Conservation (phyloP, 192 early-diverging fungal species). For the Rhizoclosmatium globosum region DNA sequence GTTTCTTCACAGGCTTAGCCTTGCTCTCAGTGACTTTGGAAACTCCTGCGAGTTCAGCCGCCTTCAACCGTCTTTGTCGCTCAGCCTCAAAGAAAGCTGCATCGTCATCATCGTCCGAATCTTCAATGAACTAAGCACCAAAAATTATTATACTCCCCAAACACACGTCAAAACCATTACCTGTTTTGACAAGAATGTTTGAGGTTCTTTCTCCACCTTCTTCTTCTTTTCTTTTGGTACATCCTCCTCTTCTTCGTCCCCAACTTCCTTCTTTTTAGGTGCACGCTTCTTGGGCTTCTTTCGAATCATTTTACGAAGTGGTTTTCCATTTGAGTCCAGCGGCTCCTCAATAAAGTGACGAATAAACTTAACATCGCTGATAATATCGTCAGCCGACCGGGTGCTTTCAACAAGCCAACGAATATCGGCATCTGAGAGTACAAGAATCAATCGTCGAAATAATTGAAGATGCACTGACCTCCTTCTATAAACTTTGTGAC, state of each 20-base stretch:
- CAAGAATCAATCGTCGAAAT: background rate
- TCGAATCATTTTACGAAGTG: conserved; percentile 12
- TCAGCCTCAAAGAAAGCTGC: conserved; percentile 55
- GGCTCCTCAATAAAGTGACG: conserved; percentile 36
- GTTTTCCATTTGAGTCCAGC: conserved; percentile 20
- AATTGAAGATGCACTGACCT: conserved; percentile 20
- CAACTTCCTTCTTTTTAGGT: conserved; percentile 19
- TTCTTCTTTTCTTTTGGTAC: conserved; percentile 31
- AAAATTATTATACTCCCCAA: conserved; percentile 24
- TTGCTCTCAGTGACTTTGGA: too few relatives aligned
- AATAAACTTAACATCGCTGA: conserved; percentile 48
- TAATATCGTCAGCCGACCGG: conserved; percentile 44
- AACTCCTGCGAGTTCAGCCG: background rate
- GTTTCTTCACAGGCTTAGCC: too few relatives aligned
- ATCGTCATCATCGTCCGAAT: conserved; percentile 60
- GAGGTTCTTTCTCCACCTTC: conserved; percentile 10
- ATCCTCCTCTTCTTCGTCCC: conserved; percentile 34
- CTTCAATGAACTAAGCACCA: conserved; percentile 51
- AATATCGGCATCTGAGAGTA: conserved; percentile 42
- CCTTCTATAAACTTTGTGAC: conserved; percentile 41
- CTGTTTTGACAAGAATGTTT: conserved; percentile 16
- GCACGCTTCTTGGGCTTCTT: conserved; percentile 23
- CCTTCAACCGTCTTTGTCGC: conserved; percentile 11
- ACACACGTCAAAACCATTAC: background rate
- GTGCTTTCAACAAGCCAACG: conserved; percentile 23